Percentiles rank a stretch among this genome's conserved stretches.
These are phyloP conservation scores for Iberis pinnata DNA, from an alignment of 345 rosid genomes.

Conservation along the genomic window DNA sequence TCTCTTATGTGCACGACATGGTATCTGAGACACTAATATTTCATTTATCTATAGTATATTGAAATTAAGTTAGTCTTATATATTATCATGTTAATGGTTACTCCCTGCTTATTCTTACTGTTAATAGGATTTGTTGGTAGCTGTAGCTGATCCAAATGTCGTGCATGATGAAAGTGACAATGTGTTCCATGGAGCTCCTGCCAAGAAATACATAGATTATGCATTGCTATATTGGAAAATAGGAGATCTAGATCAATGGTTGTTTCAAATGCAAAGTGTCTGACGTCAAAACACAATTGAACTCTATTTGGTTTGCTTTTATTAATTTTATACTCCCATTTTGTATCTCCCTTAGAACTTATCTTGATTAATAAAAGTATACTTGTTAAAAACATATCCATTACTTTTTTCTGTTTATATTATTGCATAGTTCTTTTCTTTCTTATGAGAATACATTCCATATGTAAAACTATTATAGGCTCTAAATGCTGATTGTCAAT, in stretches of 20 bases:
- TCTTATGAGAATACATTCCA: too few relatives aligned
- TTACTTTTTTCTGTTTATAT: constrained; percentile 2
- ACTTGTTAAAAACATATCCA: constrained; percentile 1
- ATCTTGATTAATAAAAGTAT: constrained; percentile 5
- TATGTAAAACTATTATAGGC: too few relatives aligned
- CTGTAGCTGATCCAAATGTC: constrained; percentile 98
- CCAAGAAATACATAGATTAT: constrained; percentile 89
- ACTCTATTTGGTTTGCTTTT: neutral
- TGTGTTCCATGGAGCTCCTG: constrained; percentile 81
- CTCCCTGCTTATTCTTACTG: constrained; percentile 16
- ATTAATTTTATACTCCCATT: neutral
- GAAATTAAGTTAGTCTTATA: constrained; percentile 4
- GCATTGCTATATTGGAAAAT: constrained; percentile 85
- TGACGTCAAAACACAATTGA: constrained; percentile 44
- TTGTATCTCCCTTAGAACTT: neutral
- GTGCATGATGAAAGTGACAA: constrained; percentile 98
- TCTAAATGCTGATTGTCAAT: too few relatives aligned
- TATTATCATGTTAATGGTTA: constrained; percentile 1
- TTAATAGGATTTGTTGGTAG: constrained; percentile 79
- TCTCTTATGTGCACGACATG: too few relatives aligned
- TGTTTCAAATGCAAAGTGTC: constrained; percentile 57
- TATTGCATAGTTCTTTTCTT: too few relatives aligned
- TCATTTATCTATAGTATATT: constrained; percentile 7
- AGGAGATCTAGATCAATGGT: constrained; percentile 90
- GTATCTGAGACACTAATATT: constrained; percentile 8